Conservation (phyloP, 2,329 filamentous ascomycete species). For the Alternaria dauci region DNA sequence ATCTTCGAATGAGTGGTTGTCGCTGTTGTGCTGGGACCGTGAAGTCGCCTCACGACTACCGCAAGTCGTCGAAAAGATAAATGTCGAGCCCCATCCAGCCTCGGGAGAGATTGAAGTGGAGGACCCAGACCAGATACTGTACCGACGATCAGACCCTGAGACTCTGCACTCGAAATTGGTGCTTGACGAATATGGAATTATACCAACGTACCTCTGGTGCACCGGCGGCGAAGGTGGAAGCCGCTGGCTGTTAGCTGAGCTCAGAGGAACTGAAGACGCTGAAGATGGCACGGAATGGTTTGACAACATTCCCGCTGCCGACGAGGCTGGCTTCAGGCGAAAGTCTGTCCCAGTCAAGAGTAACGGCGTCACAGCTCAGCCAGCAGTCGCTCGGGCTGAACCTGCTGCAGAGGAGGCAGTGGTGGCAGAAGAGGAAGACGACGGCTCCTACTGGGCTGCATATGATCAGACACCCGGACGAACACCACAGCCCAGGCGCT, state of each 20-base stretch:
- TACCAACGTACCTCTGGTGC: constrained; percentile 75
- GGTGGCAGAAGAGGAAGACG: constrained; percentile 63
- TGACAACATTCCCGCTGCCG: constrained; percentile 67
- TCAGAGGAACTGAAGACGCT: constrained; percentile 65
- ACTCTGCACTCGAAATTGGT: constrained; percentile 74
- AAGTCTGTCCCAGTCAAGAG: constrained; percentile 31
- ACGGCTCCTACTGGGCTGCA: constrained; percentile 84
- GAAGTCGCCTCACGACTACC: constrained; percentile 66
- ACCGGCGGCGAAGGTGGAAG: constrained; percentile 69
- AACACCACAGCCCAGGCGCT: constrained; percentile 60
- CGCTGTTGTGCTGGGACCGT: constrained; percentile 73
- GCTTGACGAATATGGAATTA: constrained; percentile 68
- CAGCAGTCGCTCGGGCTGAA: constrained; percentile 21
- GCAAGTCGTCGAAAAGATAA: constrained; percentile 68
- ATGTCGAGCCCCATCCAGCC: constrained; percentile 80
- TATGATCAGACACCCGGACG: constrained; percentile 70
- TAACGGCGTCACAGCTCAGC: constrained; percentile 25
- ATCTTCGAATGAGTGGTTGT: constrained; percentile 73
- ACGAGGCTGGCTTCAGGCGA: constrained; percentile 56
- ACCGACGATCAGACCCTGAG: constrained; percentile 75
- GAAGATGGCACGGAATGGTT: constrained; percentile 67
- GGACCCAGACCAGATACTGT: constrained; percentile 69
- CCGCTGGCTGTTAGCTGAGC: constrained; percentile 77
- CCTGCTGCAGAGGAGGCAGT: constrained; percentile 20
- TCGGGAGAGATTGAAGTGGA: constrained; percentile 82